phyloP scores from a whole-genome alignment of 495 filamentous ascomycete species.

The Hypoxylon lienhwacheense region DNA sequence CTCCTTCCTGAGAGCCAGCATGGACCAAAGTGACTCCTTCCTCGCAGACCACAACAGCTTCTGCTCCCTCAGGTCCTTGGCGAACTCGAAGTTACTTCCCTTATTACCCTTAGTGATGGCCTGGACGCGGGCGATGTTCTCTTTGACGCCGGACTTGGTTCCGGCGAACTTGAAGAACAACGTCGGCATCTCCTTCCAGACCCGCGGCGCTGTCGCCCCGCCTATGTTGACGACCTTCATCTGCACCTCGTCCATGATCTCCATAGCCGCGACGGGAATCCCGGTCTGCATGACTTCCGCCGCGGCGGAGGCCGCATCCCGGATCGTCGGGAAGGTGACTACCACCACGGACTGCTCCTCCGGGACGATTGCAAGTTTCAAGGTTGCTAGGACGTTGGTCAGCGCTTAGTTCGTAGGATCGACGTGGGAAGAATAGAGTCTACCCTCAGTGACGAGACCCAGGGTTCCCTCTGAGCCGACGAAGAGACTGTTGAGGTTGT shows the following conservation, averaged over 20 bases:
- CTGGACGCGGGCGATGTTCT: conserved; percentile 67
- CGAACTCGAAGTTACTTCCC: conserved; percentile 73
- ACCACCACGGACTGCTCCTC: conserved; percentile 75
- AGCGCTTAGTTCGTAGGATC: not conserved
- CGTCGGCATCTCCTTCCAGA: conserved; percentile 76
- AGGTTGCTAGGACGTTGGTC: conserved; percentile 50
- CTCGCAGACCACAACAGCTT: conserved; percentile 73
- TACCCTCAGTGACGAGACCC: conserved; percentile 70
- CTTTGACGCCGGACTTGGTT: conserved; percentile 67
- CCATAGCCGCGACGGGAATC: conserved; percentile 75
- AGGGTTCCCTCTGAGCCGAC: conserved; percentile 79
- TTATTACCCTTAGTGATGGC: conserved; percentile 63
- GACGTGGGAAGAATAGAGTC: not conserved
- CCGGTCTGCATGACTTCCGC: conserved; percentile 70
- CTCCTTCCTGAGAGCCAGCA: conserved; percentile 66
- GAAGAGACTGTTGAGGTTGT: conserved; percentile 76
- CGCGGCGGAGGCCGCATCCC: conserved; percentile 70
- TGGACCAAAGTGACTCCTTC: conserved; percentile 76
- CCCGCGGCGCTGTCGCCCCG: conserved; percentile 64
- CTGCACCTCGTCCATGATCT: conserved; percentile 82
- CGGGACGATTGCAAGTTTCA: conserved; percentile 74
- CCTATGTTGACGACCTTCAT: conserved; percentile 77
- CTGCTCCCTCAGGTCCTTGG: conserved; percentile 65
- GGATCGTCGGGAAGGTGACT: conserved; percentile 71
- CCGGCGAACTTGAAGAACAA: conserved; percentile 86